Evolutionary conservation across 1,139 yeast genomes (phyloP).

Genomic region (Saccharomycopsis hybrid): DNA sequence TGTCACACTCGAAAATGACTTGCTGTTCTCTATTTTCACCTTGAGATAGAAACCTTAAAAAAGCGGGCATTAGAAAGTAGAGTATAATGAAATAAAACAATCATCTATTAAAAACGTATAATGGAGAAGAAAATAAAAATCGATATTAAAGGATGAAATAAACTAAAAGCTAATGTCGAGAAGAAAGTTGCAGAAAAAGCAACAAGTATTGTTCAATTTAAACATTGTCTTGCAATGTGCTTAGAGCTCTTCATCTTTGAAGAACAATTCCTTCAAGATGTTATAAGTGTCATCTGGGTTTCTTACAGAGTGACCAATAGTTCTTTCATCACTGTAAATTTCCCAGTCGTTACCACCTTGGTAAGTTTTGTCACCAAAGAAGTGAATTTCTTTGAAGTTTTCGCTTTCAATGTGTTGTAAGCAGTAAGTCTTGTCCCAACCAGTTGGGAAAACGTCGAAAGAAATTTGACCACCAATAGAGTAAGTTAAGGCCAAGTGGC

Average conservation of each 20-base stretch:
- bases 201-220: too few species aligned
- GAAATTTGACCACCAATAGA: conserved; percentile 99
- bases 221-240: too few species aligned
- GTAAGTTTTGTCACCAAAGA: conserved; percentile 97
- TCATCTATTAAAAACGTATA: too few species aligned
- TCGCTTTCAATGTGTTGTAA: conserved; percentile 85
- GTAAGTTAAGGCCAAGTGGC: conserved; percentile 82
- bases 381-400: conserved; percentile 82
- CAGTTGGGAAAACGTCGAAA: conserved; percentile 98
- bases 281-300: conserved; percentile 83
- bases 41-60: too few species aligned
- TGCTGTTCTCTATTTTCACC: too few species aligned
- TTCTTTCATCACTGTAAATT: conserved; percentile 84
- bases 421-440: conserved; percentile 99
- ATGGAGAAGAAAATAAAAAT: too few species aligned
- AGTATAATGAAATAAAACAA: too few species aligned
- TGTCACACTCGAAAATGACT: too few species aligned
- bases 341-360: conserved; percentile 99
- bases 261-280: conserved; percentile 76
- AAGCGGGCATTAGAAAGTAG: too few species aligned
- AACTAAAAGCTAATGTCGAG: neutral
- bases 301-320: conserved; percentile 90
- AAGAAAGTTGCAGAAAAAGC: neutral
- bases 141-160: too few species aligned
- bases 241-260: conserved; percentile 9